Conservation (phyloP, 495 filamentous ascomycete species). For the Neurospora sp. region DNA sequence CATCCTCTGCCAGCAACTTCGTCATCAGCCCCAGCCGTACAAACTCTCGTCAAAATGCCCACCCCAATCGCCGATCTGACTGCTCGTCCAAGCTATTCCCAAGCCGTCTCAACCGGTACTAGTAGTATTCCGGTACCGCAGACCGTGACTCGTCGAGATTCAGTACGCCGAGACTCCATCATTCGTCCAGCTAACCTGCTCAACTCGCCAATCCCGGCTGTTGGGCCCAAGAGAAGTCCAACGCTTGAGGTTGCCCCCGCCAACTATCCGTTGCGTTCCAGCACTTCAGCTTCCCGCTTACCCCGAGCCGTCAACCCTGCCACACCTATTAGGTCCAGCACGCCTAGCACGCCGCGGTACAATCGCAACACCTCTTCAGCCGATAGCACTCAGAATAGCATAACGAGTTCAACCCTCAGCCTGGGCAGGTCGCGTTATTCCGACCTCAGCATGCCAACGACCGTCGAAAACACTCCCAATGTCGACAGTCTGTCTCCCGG, state of each 20-base stretch:
- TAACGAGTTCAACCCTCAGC: conserved; percentile 23
- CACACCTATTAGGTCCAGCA: conserved; percentile 21
- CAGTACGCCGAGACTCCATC: conserved; percentile 1
- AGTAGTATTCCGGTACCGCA: not conserved
- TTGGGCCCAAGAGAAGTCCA: conserved; percentile 5
- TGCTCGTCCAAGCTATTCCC: conserved; percentile 14
- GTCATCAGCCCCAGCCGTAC: not conserved
- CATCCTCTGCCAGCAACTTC: conserved; percentile 2
- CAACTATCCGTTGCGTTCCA: conserved; percentile 18
- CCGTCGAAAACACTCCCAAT: conserved; percentile 14
- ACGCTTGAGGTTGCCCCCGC: conserved; percentile 5
- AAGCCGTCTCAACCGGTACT: conserved; percentile 3
- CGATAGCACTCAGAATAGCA: conserved; percentile 26
- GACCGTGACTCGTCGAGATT: not conserved
- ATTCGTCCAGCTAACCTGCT: not conserved
- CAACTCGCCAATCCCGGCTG: conserved; percentile 1
- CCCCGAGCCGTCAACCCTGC: conserved; percentile 19
- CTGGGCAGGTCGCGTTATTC: conserved; percentile 15
- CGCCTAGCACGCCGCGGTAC: conserved; percentile 9
- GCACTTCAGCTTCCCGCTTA: conserved; percentile 21
- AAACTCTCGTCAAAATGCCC: not conserved
- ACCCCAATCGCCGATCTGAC: conserved; percentile 2
- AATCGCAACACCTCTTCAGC: conserved; percentile 22
- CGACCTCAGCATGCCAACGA: conserved; percentile 13
- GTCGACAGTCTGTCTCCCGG: conserved; percentile 5